These are phyloP conservation scores for Diophrys appendiculata DNA, from an alignment of 73 alveolate genomes.

Conservation along the genomic window DNA sequence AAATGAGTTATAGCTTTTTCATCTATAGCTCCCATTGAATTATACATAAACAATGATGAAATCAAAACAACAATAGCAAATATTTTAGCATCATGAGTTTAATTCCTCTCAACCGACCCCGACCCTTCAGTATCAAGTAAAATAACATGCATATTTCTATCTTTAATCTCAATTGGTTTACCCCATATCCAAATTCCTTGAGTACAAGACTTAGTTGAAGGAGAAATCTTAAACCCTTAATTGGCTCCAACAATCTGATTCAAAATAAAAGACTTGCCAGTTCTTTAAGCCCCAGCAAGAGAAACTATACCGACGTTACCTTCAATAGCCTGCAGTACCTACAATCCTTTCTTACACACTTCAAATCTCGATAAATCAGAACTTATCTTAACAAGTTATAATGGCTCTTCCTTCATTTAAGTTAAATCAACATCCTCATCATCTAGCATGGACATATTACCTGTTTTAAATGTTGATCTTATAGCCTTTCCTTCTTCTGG, in stretches of 20 bases:
- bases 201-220: constrained; percentile 91
- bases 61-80: constrained; percentile 92
- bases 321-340: constrained; percentile 53
- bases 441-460: no score
- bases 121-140: constrained; percentile 97
- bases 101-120: constrained; percentile 87
- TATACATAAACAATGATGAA: constrained; percentile 88
- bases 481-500: no score
- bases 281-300: constrained; percentile 91
- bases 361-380: constrained; percentile 62
- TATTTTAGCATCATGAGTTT: constrained; percentile 95
- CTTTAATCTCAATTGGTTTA: constrained; percentile 75
- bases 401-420: constrained; percentile 69
- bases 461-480: no score
- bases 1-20: constrained; percentile 87
- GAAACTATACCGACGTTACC: constrained; percentile 79
- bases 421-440: constrained; percentile 3
- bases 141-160: constrained; percentile 81
- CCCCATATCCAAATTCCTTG: constrained; percentile 98
- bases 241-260: constrained; percentile 80
- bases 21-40: constrained; percentile 94
- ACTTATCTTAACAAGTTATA: constrained; percentile 69
- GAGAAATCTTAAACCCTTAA: constrained; percentile 83
- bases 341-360: constrained; percentile 66
- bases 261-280: constrained; percentile 94